phyloP scores from a whole-genome alignment of 176 grass and related monocot species.

The Bromus sterilis region DNA sequence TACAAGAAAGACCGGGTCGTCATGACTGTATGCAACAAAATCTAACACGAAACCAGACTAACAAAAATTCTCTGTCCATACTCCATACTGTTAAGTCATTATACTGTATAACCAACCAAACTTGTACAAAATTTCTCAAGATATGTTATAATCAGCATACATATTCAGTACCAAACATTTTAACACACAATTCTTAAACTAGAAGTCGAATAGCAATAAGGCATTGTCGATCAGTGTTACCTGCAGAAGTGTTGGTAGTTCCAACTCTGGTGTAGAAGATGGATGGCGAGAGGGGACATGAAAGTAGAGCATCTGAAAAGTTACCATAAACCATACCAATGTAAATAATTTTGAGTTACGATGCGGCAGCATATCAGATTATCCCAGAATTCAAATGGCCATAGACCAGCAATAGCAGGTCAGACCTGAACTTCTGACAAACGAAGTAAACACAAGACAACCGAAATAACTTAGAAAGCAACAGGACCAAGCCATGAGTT shows the following conservation, averaged over 20 bases:
- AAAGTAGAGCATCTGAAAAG: conserved; percentile 78
- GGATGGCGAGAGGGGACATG: conserved; percentile 89
- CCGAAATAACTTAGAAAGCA: background rate
- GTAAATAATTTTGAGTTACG: background rate
- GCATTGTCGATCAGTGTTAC: conserved; percentile 21
- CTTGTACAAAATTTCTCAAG: background rate
- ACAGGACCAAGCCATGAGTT: background rate
- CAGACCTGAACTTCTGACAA: background rate
- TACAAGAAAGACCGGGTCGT: background rate
- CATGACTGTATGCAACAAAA: background rate
- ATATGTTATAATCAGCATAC: background rate
- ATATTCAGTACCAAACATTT: background rate
- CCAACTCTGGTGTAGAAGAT: conserved; percentile 60
- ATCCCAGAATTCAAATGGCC: background rate
- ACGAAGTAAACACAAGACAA: background rate
- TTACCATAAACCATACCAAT: conserved; percentile 10
- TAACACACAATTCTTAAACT: background rate
- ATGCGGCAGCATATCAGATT: background rate
- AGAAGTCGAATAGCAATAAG: conserved; percentile 1
- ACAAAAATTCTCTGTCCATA: background rate
- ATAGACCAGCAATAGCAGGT: background rate
- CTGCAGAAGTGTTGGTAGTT: conserved; percentile 88
- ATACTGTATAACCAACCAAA: conserved; percentile 1
- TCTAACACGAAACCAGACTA: background rate
- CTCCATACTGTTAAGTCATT: background rate